Evolutionary conservation across 2,329 filamentous ascomycete species (phyloP).

Genomic region (Colletotrichum euphorbiae): DNA sequence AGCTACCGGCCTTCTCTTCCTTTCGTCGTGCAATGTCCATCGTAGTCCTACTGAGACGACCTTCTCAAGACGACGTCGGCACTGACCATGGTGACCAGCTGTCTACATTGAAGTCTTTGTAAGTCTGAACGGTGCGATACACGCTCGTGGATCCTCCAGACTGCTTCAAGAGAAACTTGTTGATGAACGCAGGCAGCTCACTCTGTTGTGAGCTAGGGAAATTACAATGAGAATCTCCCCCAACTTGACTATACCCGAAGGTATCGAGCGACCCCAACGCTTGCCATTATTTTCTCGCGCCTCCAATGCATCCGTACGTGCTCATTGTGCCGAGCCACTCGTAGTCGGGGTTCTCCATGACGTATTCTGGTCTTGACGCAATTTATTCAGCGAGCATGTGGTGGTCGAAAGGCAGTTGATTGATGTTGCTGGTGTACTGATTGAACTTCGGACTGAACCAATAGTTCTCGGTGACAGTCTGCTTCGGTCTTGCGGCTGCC

Average conservation of each 20-base stretch:
- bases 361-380: conserved; percentile 60
- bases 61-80: conserved; percentile 12
- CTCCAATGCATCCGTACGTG: conserved; percentile 63
- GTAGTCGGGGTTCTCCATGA: conserved; percentile 62
- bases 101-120: conserved; percentile 34
- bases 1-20: no score
- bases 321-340: conserved; percentile 63
- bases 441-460: conserved; percentile 64
- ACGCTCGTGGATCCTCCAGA: conserved; percentile 24
- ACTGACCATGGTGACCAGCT: conserved; percentile 37
- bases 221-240: conserved; percentile 60
- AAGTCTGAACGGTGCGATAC: conserved; percentile 27
- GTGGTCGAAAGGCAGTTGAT: conserved; percentile 62
- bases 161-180: conserved; percentile 56
- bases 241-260: conserved; percentile 62
- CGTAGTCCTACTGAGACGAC: no score
- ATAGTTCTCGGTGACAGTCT: conserved; percentile 65
- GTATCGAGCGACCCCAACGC: conserved; percentile 58
- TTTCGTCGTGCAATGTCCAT: no score
- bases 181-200: conserved; percentile 62
- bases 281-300: conserved; percentile 59
- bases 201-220: conserved; percentile 58
- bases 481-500: conserved; percentile 53
- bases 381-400: conserved; percentile 64
- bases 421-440: conserved; percentile 62